Percentiles rank a stretch among this genome's conserved stretches.
Conservation (phyloP, 306 rosid genomes). For the Prunus salicina region DNA sequence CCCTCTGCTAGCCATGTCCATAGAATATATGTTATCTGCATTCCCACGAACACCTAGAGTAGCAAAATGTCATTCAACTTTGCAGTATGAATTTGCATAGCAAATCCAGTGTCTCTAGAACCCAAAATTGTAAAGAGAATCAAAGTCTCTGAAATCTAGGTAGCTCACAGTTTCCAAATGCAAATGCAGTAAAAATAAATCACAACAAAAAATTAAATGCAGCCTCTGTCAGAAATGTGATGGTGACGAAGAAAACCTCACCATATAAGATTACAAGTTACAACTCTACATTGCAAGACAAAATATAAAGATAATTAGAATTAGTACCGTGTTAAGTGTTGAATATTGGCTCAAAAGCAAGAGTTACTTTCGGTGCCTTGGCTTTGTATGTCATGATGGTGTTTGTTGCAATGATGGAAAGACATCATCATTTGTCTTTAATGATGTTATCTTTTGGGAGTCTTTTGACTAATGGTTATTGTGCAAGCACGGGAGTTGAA, state of each 20-base stretch:
- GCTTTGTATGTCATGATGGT: too few relatives aligned
- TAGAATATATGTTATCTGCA: constrained; percentile 81
- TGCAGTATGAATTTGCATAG: not conserved
- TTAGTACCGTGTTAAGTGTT: constrained; percentile 68
- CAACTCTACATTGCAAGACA: not conserved
- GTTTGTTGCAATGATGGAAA: too few relatives aligned
- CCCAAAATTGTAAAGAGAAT: not conserved
- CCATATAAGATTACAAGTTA: too few relatives aligned
- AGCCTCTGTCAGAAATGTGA: not conserved
- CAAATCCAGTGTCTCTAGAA: not conserved
- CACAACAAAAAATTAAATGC: too few relatives aligned
- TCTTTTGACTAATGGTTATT: too few relatives aligned
- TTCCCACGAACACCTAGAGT: constrained; percentile 70
- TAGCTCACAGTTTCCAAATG: not conserved
- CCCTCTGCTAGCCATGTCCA: constrained; percentile 94
- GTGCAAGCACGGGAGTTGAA: too few relatives aligned
- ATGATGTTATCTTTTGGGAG: too few relatives aligned
- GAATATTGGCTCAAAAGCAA: too few relatives aligned
- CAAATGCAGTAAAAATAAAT: too few relatives aligned
- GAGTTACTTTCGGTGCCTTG: too few relatives aligned
- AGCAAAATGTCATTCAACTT: not conserved
- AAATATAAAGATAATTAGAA: not conserved
- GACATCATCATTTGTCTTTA: too few relatives aligned
- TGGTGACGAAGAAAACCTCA: not conserved
- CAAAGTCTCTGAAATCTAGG: not conserved